These are phyloP conservation scores for Arabidopsis hybrid DNA, from an alignment of 441 rosid genomes.

Conservation along the genomic window DNA sequence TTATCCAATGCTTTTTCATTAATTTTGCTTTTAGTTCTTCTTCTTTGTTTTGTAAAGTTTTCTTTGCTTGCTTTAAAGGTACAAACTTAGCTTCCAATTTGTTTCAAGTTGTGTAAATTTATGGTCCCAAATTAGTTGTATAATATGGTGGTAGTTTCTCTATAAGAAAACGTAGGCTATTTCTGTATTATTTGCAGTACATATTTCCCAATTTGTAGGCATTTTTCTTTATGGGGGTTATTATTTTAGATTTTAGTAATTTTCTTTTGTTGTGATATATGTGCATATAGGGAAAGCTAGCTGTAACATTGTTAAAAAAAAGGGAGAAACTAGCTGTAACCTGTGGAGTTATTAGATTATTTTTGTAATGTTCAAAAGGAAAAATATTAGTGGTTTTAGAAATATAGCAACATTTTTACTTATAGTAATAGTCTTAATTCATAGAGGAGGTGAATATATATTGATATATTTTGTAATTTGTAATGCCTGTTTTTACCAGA, in stretches of 20 bases:
- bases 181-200: constrained; percentile 25
- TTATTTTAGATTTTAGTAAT: constrained; percentile 3
- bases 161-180: constrained; percentile 20
- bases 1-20: constrained; percentile 44
- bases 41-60: constrained; percentile 18
- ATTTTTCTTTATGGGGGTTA: not conserved
- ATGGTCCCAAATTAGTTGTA: constrained; percentile 29
- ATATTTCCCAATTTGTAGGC: constrained; percentile 22
- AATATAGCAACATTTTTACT: not conserved
- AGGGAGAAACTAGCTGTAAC: constrained; percentile 26
- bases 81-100: constrained; percentile 11
- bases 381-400: not conserved
- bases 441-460: constrained; percentile 10
- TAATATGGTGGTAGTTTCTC: constrained; percentile 23
- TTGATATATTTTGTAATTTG: constrained; percentile 1
- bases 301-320: constrained; percentile 18
- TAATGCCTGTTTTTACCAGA: constrained; percentile 15
- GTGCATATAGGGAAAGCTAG: constrained; percentile 23
- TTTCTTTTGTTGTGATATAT: constrained; percentile 12
- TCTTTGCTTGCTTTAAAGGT: constrained; percentile 16
- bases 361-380: constrained; percentile 22
- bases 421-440: not conserved
- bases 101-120: not conserved
- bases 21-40: constrained; percentile 23
- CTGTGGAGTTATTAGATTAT: constrained; percentile 31